Conservation (phyloP, 2,329 filamentous ascomycete species). For the Teratosphaeria nubilosa region DNA sequence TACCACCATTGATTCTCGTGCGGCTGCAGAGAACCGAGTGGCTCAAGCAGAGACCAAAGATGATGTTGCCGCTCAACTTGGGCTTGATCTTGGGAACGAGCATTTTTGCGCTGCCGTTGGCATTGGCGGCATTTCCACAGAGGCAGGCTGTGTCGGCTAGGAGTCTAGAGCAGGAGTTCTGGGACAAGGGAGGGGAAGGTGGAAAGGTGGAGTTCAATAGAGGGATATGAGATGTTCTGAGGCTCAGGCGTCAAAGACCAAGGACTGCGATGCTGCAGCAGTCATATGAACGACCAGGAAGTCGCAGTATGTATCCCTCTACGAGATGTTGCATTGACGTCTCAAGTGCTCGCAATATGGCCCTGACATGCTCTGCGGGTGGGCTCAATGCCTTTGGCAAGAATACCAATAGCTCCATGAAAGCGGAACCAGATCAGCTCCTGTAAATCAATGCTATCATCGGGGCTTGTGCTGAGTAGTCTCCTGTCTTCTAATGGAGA, state of each 20-base stretch:
- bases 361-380: too few relatives aligned
- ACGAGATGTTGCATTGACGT: background rate
- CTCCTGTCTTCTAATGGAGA: background rate
- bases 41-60: constrained; percentile 64
- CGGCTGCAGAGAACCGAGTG: constrained; percentile 74
- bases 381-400: too few relatives aligned
- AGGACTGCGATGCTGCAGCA: background rate
- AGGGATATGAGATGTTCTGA: constrained; percentile 55
- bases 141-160: constrained; percentile 69
- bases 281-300: background rate
- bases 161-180: constrained; percentile 77
- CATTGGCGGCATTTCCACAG: constrained; percentile 86
- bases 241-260: background rate
- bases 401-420: too few relatives aligned
- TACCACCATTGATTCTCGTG: constrained; percentile 79
- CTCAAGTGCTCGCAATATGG: background rate
- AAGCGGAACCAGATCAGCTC: background rate
- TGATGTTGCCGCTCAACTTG: constrained; percentile 76
- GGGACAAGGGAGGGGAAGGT: constrained; percentile 63
- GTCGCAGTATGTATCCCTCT: background rate
- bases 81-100: constrained; percentile 78
- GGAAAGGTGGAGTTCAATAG: constrained; percentile 94
- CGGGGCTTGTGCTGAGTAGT: background rate
- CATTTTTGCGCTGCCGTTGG: constrained; percentile 78
- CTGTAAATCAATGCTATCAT: background rate